Evolutionary conservation across 73 alveolate species (phyloP).

Genomic region (Paramecium caudatum): DNA sequence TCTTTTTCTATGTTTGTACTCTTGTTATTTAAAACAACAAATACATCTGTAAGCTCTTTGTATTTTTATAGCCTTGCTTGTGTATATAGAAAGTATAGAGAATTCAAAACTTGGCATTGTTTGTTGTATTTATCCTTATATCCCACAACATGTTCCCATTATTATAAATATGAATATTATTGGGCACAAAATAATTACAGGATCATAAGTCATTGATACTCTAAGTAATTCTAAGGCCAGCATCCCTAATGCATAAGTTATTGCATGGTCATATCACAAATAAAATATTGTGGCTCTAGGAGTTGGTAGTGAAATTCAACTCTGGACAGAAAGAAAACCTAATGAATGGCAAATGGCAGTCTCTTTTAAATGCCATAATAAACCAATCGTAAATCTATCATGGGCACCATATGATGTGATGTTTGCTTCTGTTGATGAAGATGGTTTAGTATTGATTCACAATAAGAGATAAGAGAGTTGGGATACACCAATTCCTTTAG

Average conservation of each 20-base stretch:
- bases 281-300: conserved; percentile 34
- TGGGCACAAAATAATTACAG: background rate
- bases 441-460: background rate
- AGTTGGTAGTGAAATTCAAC: background rate
- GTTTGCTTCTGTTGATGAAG: conserved; percentile 9
- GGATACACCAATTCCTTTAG: conserved; percentile 11
- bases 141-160: conserved; percentile 52
- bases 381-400: conserved; percentile 17
- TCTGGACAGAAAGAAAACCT: conserved; percentile 43
- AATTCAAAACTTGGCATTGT: background rate
- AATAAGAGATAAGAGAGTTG: background rate
- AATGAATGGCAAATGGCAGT: conserved; percentile 27
- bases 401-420: conserved; percentile 48
- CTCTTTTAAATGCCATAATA: background rate
- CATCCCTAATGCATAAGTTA: background rate
- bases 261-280: conserved; percentile 49
- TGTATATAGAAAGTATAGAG: background rate
- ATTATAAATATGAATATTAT: conserved; percentile 38
- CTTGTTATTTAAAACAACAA: background rate
- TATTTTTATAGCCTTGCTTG: background rate
- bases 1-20: conserved; percentile 22
- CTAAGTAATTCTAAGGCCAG: background rate
- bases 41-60: conserved; percentile 49
- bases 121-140: background rate
- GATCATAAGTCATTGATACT: conserved; percentile 14